Evolutionary conservation across 805 yeast genomes (phyloP).

Genomic region (Metschnikowia lochheadii): DNA sequence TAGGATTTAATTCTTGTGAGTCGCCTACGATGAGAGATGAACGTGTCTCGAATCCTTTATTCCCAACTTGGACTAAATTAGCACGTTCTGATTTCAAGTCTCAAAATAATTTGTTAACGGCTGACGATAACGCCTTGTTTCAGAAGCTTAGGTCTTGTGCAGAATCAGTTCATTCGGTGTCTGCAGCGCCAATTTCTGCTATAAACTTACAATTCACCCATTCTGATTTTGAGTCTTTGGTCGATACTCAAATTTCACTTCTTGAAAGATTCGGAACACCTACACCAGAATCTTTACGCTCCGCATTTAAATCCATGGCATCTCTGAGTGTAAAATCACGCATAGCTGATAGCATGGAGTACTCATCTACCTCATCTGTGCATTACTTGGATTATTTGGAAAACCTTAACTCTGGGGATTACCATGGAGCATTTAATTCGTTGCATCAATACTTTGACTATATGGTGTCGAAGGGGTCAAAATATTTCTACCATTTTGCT

Average conservation of each 20-base stretch:
- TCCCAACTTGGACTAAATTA: constrained; percentile 6
- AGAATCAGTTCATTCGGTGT: neutral
- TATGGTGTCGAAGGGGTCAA: constrained; percentile 62
- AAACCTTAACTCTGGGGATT: constrained; percentile 54
- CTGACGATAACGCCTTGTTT: neutral
- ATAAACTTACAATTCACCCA: constrained; percentile 23
- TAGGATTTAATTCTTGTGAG: neutral
- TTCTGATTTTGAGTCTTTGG: constrained; percentile 30
- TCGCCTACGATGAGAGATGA: neutral
- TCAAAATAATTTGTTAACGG: neutral
- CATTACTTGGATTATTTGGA: constrained; percentile 62
- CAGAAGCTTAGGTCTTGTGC: neutral
- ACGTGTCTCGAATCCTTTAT: neutral
- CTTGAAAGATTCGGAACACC: constrained; percentile 32
- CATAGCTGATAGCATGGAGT: neutral
- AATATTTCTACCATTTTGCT: constrained; percentile 71
- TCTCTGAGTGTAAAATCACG: constrained; percentile 27
- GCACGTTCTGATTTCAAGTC: constrained; percentile 1
- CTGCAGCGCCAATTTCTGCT: neutral
- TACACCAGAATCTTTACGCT: constrained; percentile 37
- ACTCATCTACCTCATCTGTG: constrained; percentile 16
- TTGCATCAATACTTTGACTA: constrained; percentile 68
- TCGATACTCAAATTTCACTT: constrained; percentile 50
- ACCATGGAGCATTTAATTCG: constrained; percentile 49
- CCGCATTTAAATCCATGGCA: constrained; percentile 44